Evolutionary conservation across 2,329 filamentous ascomycete species (phyloP).

Genomic region (Trichoderma brevicompactum): DNA sequence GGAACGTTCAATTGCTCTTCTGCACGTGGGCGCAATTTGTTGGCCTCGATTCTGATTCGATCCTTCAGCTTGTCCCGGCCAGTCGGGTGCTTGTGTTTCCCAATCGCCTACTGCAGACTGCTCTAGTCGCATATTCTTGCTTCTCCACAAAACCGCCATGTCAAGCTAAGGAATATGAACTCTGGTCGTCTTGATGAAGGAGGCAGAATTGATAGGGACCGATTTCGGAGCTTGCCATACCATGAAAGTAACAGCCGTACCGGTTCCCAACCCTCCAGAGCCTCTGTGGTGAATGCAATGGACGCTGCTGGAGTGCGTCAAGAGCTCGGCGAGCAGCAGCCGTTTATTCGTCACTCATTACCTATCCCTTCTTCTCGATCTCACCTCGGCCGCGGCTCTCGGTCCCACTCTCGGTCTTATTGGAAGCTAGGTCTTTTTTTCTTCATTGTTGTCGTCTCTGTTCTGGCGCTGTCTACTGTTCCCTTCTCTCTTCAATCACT

Average conservation of each 20-base stretch:
- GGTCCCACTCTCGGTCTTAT: constrained; percentile 4
- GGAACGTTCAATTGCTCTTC: neutral
- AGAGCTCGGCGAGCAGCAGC: constrained; percentile 16
- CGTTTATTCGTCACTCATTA: constrained; percentile 14
- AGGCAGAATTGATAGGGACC: neutral
- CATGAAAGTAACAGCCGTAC: neutral
- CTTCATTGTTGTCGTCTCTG: constrained; percentile 34
- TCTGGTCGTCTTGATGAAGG: neutral
- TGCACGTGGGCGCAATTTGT: neutral
- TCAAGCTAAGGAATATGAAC: neutral
- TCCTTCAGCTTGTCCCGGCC: neutral
- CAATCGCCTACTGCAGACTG: neutral
- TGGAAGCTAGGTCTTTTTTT: constrained; percentile 33
- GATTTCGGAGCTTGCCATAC: constrained; percentile 7
- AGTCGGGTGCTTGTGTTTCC: neutral
- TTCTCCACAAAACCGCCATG: constrained; percentile 1
- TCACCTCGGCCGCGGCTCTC: neutral
- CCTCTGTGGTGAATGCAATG: constrained; percentile 19
- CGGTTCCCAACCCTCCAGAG: neutral
- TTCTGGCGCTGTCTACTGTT: constrained; percentile 34
- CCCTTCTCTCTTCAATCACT: constrained; percentile 33
- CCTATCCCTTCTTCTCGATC: neutral
- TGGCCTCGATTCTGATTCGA: neutral
- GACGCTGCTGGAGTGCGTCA: constrained; percentile 8
- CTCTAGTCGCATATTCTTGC: neutral